Conservation (phyloP, 805 yeast genomes). For the Sungouiella thailandica region DNA sequence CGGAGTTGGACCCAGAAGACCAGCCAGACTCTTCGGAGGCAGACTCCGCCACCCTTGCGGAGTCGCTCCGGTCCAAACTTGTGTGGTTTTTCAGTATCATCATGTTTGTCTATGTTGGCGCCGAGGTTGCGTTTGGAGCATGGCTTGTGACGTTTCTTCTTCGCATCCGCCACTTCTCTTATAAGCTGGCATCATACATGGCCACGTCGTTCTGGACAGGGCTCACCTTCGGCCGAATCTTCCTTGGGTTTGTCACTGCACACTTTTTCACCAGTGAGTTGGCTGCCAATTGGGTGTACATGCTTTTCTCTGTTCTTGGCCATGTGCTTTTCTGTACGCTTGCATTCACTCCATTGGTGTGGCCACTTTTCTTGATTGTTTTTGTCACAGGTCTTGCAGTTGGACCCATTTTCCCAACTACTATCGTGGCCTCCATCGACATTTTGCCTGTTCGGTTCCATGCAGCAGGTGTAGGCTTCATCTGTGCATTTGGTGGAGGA, state of each 20-base stretch:
- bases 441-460: constrained; percentile 57
- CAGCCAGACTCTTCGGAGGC: neutral
- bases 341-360: constrained; percentile 24
- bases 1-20: neutral
- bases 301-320: constrained; percentile 26
- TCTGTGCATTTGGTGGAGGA: constrained; percentile 75
- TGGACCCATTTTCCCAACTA: constrained; percentile 62
- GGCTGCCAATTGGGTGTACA: constrained; percentile 39
- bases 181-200: constrained; percentile 39
- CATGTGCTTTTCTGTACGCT: constrained; percentile 23
- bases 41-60: constrained; percentile 21
- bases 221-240: constrained; percentile 44
- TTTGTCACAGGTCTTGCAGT: constrained; percentile 43
- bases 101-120: constrained; percentile 47
- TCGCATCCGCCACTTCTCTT: constrained; percentile 33
- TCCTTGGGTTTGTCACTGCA: constrained; percentile 51
- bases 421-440: constrained; percentile 59
- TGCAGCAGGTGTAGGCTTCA: constrained; percentile 65
- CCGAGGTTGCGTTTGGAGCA: constrained; percentile 48
- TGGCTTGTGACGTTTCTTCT: constrained; percentile 48
- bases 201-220: constrained; percentile 51
- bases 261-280: constrained; percentile 44
- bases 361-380: constrained; percentile 30
- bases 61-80: constrained; percentile 28
- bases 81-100: constrained; percentile 38